phyloP scores from a whole-genome alignment of 192 early-diverging fungal genomes.

The Backusella sp. region DNA sequence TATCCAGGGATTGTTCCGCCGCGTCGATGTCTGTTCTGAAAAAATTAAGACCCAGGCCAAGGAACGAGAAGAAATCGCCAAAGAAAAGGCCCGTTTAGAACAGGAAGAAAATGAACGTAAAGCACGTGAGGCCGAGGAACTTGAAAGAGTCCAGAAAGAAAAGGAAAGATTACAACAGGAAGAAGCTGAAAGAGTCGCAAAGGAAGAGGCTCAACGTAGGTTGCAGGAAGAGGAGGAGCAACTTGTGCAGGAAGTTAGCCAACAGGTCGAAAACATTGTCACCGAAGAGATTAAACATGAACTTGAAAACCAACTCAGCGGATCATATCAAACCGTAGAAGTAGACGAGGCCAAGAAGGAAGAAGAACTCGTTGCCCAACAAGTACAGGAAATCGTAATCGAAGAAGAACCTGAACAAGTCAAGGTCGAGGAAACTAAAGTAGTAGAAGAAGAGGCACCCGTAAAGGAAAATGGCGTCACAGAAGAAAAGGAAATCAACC shows the following conservation, averaged over 20 bases:
- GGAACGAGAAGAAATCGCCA: not conserved
- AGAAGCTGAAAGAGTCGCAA: slow-evolving; percentile 7
- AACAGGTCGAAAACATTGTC: not conserved
- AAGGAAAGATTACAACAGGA: not conserved
- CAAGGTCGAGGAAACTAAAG: not conserved
- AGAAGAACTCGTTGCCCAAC: not conserved
- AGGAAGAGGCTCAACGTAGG: slow-evolving; percentile 8
- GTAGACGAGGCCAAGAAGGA: not conserved
- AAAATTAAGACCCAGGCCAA: not conserved
- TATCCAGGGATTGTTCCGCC: not conserved
- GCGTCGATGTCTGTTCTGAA: not conserved
- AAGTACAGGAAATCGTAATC: not conserved
- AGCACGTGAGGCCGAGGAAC: not conserved
- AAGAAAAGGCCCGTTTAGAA: slow-evolving; percentile 4
- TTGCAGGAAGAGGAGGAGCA: slow-evolving; percentile 1
- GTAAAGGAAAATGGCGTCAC: not conserved
- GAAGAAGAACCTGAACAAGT: not conserved
- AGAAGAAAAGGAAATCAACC: not conserved
- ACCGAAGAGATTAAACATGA: not conserved
- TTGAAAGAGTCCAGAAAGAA: not conserved
- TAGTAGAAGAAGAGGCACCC: not conserved
- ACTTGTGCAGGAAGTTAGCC: not conserved
- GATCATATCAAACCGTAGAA: not conserved
- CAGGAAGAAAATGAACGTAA: not conserved
- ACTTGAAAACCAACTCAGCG: not conserved